These are phyloP conservation scores for Diaporthe sp. DNA, from an alignment of 2,329 filamentous ascomycete genomes.

Conservation along the genomic window DNA sequence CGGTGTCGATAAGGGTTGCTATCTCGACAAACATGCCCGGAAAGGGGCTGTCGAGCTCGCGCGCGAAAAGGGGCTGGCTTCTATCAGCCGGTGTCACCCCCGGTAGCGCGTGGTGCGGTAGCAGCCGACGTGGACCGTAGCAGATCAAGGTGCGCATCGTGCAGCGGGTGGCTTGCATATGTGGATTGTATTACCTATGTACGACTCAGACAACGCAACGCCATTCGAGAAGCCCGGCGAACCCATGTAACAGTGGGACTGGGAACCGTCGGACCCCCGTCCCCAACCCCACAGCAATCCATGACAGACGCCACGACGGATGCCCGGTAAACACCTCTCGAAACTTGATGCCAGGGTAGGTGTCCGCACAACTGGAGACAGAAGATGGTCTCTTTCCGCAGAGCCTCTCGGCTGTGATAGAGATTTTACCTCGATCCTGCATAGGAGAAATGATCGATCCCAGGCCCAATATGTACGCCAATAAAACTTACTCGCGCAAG, in stretches of 20 bases:
- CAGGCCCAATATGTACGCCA: not conserved
- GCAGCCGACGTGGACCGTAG: constrained; percentile 4
- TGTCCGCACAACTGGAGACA: not conserved
- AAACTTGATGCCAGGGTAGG: not conserved
- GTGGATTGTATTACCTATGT: constrained; percentile 18
- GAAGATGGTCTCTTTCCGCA: not conserved
- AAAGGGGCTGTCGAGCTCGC: not conserved
- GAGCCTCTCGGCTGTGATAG: constrained; percentile 12
- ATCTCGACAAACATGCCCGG: constrained; percentile 32
- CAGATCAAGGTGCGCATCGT: constrained; percentile 2
- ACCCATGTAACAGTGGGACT: constrained; percentile 12
- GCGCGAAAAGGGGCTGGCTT: constrained; percentile 27
- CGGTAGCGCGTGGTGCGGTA: constrained; percentile 25
- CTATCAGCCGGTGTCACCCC: not conserved
- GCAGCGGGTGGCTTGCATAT: constrained; percentile 3
- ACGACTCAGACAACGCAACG: constrained; percentile 19
- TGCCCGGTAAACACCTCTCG: not conserved
- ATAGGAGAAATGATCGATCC: constrained; percentile 20
- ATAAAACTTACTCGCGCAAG: not conserved
- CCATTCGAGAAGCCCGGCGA: not conserved
- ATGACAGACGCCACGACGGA: not conserved
- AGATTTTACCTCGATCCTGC: constrained; percentile 24
- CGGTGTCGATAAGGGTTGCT: constrained; percentile 17
- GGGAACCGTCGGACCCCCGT: not conserved
- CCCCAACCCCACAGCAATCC: constrained; percentile 12